Evolutionary conservation across 2,329 filamentous ascomycete species (phyloP).

Genomic region (Ciborinia camelliae): DNA sequence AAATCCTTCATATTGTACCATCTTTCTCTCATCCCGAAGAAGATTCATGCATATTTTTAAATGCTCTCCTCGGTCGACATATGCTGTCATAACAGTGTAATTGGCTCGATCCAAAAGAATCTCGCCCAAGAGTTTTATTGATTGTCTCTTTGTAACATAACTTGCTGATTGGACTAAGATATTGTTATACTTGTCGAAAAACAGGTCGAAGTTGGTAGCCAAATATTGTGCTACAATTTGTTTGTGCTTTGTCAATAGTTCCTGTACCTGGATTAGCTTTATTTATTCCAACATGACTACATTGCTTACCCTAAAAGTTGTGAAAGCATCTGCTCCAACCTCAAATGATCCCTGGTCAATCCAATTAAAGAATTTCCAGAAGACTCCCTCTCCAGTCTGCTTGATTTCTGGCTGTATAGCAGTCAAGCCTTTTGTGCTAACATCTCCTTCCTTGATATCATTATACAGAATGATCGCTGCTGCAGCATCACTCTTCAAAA

Average conservation of each 20-base stretch:
- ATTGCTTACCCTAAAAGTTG: conserved; percentile 78
- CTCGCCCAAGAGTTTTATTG: conserved; percentile 94
- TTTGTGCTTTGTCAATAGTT: conserved; percentile 93
- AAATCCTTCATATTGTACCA: conserved; percentile 99
- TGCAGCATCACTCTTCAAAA: conserved; percentile 84
- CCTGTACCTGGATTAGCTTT: conserved; percentile 51
- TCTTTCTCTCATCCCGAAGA: conserved; percentile 89
- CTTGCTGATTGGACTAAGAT: conserved; percentile 86
- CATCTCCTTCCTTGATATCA: conserved; percentile 69
- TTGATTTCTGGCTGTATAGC: conserved; percentile 72
- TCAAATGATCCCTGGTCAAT: conserved; percentile 96
- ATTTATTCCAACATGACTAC: neutral
- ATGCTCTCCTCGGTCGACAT: conserved; percentile 92
- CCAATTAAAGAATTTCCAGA: conserved; percentile 97
- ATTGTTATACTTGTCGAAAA: conserved; percentile 88
- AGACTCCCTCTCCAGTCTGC: conserved; percentile 78
- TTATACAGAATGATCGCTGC: conserved; percentile 91
- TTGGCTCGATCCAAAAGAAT: conserved; percentile 92
- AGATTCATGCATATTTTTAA: conserved; percentile 99
- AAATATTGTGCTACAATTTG: conserved; percentile 84
- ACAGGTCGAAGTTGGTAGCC: conserved; percentile 83
- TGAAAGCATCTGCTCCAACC: conserved; percentile 95
- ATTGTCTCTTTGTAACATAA: conserved; percentile 97
- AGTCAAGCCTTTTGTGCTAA: conserved; percentile 66
- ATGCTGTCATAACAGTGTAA: conserved; percentile 96